Percentiles rank a stretch among this genome's conserved stretches.
These are phyloP conservation scores for Nothomitra cinnamomea DNA, from an alignment of 2,329 filamentous ascomycete genomes.

Conservation along the genomic window DNA sequence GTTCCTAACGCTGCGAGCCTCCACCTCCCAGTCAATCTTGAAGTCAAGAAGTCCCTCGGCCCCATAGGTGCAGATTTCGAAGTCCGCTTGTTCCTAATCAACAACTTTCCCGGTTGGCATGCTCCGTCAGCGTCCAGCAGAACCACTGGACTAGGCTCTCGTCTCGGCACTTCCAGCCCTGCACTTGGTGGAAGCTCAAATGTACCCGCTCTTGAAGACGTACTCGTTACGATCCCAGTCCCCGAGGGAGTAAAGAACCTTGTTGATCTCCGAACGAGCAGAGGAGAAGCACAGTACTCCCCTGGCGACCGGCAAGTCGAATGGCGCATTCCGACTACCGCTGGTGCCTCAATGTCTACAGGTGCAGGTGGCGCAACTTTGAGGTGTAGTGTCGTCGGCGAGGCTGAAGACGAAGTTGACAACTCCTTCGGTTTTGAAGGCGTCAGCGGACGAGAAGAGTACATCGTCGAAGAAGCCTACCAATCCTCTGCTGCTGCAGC, in stretches of 20 bases:
- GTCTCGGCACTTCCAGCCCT: constrained; percentile 29
- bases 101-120: constrained; percentile 35
- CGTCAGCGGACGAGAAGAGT: constrained; percentile 4
- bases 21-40: constrained; percentile 65
- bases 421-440: constrained; percentile 12
- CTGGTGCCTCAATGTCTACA: constrained; percentile 43
- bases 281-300: constrained; percentile 70
- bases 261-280: constrained; percentile 61
- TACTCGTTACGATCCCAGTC: constrained; percentile 63
- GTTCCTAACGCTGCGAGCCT: constrained; percentile 40
- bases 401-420: constrained; percentile 30
- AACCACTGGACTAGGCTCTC: constrained; percentile 20
- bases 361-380: constrained; percentile 46
- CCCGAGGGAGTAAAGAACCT: constrained; percentile 67
- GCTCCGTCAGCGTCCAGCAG: constrained; percentile 24
- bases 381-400: constrained; percentile 58
- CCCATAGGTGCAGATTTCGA: constrained; percentile 69
- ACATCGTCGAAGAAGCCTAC: constrained; percentile 1
- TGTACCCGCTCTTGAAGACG: constrained; percentile 52
- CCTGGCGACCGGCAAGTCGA: constrained; percentile 56
- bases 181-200: constrained; percentile 35
- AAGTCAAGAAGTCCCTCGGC: constrained; percentile 69
- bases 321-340: constrained; percentile 69
- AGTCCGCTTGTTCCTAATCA: constrained; percentile 57
- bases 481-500: constrained; percentile 11